Percentiles rank a stretch among this genome's conserved stretches.
These are phyloP conservation scores for Rhododendron simsii DNA, from an alignment of 148 eudicot genomes.

Conservation along the genomic window DNA sequence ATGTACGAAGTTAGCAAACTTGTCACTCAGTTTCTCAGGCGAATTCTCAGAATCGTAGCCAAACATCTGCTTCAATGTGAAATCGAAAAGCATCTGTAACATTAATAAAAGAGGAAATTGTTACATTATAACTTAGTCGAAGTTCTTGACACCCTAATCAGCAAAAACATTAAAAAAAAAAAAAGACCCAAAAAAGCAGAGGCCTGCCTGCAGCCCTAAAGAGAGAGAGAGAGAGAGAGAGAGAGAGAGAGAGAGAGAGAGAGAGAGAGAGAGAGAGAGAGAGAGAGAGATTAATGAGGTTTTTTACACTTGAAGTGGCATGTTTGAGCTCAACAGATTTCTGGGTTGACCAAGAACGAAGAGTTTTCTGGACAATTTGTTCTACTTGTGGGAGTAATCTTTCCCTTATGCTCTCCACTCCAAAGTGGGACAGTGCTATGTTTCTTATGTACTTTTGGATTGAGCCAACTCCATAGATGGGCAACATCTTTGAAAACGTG, in stretches of 20 bases:
- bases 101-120: no score
- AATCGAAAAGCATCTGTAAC: neutral
- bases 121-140: no score
- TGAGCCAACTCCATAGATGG: neutral
- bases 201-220: no score
- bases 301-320: neutral
- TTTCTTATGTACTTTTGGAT: constrained; percentile 3
- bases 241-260: no score
- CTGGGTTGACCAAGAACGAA: neutral
- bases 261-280: neutral
- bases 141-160: no score
- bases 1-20: constrained; percentile 20
- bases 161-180: no score
- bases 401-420: constrained; percentile 2
- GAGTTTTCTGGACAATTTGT: neutral
- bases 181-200: no score
- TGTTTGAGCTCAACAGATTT: neutral
- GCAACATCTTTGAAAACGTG: constrained; percentile 3
- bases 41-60: constrained; percentile 1
- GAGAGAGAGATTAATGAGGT: neutral
- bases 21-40: constrained; percentile 19
- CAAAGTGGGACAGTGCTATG: neutral
- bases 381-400: neutral
- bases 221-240: no score
- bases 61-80: constrained; percentile 4